Base-by-base conservation (phyloP, 2,329 filamentous ascomycete genomes). In the Botrytis porri region DNA sequence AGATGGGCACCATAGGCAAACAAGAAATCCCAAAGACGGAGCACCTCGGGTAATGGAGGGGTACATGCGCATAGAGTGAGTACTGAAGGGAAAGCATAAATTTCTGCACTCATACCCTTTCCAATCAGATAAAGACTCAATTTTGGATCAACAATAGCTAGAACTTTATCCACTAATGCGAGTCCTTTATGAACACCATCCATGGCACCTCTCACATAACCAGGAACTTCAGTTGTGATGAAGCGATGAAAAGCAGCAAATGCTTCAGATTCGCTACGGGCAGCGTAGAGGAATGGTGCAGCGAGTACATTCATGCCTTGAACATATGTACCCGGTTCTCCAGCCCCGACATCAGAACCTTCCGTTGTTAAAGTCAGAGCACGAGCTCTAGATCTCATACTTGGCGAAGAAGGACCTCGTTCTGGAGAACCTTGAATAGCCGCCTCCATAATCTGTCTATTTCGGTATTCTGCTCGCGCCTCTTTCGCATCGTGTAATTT, bases 221-320 rank as follows among this genome's bases (percentile, higher is more conserved):
- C 95, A 0, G 96, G 96, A 76, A 93, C 95, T 82, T 98, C 95
- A 72, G 88, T 86, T 1, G 94, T 97, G 75, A 99, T 89, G 76
- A 98, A 92, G 61, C 90, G 90, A 81, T 97, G 90, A 79, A 99
- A 98, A 2, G 94, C 92, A 8, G 93, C 91, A 79, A 97, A 99
- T 3, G 96, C 96, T 83, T 99, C 95, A 10, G 95, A 92, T 83
- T 99, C 96, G 81, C 94, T 97, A 73, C 94, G 91, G 1, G 96
- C 95, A 8, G 94, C 94, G 81, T 99, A 99, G 63, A 99, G 86
- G 80, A 99, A 98, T 0, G 96, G 96, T 0, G 96, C 96, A 16
- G 95, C 95, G 25, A 99, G 88, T 59, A 99, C 96, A 81, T 99
- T 99, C 95, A 99, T 98, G 77, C 96, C 96, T 83, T 99, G 96